Evolutionary conservation across 352 stramenopile species (phyloP).

Genomic region (Thalassiosira mediterranea): DNA sequence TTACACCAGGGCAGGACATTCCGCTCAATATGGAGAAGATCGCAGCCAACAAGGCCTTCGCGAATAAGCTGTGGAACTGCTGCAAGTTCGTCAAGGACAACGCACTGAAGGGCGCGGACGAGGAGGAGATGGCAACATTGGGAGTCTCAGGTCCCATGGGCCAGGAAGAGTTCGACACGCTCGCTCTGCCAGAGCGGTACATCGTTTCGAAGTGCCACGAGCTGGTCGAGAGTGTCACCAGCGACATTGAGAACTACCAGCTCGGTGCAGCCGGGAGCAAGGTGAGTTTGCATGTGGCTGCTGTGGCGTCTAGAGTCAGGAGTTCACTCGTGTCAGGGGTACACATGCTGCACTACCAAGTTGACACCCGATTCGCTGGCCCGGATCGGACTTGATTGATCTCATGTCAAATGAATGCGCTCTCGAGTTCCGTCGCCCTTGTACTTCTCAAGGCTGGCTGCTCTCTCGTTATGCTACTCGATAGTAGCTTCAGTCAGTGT

Average conservation of each 20-base stretch:
- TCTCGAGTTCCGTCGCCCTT: no score
- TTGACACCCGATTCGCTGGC: no score
- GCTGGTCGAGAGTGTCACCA: constrained; percentile 79
- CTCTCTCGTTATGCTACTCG: no score
- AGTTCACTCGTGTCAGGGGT: no score
- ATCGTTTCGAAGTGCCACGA: constrained; percentile 86
- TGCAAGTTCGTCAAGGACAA: constrained; percentile 93
- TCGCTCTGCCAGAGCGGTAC: constrained; percentile 85
- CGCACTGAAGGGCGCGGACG: constrained; percentile 66
- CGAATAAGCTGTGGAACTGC: constrained; percentile 99
- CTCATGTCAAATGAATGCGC: no score
- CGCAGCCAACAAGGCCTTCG: constrained; percentile 96
- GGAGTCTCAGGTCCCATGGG: constrained; percentile 79
- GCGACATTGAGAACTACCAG: constrained; percentile 84
- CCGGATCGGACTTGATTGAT: no score
- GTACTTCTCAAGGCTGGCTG: no score
- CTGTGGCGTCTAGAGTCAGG: no score
- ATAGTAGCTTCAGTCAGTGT: no score
- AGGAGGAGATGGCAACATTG: constrained; percentile 63
- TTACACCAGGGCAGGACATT: constrained; percentile 90
- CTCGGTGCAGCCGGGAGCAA: constrained; percentile 79
- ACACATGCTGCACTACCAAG: no score
- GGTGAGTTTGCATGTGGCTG: constrained; percentile 8
- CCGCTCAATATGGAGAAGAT: constrained; percentile 90
- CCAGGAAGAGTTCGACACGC: constrained; percentile 77